These are phyloP conservation scores for Dactylellina drechsleri DNA, from an alignment of 2,329 filamentous ascomycete genomes.

Conservation along the genomic window DNA sequence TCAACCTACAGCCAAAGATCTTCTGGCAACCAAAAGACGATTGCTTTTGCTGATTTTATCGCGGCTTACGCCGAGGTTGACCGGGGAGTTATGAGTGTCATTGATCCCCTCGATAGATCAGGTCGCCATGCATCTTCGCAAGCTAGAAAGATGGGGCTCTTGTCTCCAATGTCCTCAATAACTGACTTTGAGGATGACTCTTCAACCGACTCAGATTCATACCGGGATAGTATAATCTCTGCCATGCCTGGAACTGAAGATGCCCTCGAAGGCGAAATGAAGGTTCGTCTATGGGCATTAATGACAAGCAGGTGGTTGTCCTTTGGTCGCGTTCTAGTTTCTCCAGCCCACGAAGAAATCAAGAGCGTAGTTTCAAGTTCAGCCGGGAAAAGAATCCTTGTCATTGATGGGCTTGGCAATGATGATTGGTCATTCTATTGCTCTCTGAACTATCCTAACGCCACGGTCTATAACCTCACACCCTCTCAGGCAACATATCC, in stretches of 20 bases:
- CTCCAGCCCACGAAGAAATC: slow-evolving; percentile 78
- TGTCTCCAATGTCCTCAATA: slow-evolving; percentile 50
- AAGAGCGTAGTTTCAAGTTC: slow-evolving; percentile 58
- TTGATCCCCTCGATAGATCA: slow-evolving; percentile 56
- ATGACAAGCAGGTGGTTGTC: slow-evolving; percentile 89
- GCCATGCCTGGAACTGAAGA: slow-evolving; percentile 62
- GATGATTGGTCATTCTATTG: slow-evolving; percentile 89
- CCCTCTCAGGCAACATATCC: slow-evolving; percentile 61
- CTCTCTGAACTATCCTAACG: slow-evolving; percentile 78
- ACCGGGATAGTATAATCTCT: slow-evolving; percentile 58
- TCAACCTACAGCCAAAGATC: slow-evolving; percentile 51
- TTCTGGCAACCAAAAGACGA: slow-evolving; percentile 53
- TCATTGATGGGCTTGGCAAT: slow-evolving; percentile 86
- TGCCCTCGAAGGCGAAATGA: slow-evolving; percentile 71
- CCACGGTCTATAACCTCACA: slow-evolving; percentile 80
- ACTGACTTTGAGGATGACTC: slow-evolving; percentile 52
- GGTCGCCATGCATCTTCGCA: slow-evolving; percentile 53
- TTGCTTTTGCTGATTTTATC: slow-evolving; percentile 51
- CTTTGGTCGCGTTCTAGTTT: slow-evolving; percentile 84
- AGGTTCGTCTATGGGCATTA: slow-evolving; percentile 80
- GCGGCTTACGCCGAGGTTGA: slow-evolving; percentile 48
- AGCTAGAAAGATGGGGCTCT: slow-evolving; percentile 43
- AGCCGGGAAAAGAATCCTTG: slow-evolving; percentile 73
- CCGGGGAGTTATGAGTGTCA: slow-evolving; percentile 43
- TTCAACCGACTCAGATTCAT: slow-evolving; percentile 49